Conservation (phyloP, 2,329 filamentous ascomycete genomes). For the Penicillium capsulatum region DNA sequence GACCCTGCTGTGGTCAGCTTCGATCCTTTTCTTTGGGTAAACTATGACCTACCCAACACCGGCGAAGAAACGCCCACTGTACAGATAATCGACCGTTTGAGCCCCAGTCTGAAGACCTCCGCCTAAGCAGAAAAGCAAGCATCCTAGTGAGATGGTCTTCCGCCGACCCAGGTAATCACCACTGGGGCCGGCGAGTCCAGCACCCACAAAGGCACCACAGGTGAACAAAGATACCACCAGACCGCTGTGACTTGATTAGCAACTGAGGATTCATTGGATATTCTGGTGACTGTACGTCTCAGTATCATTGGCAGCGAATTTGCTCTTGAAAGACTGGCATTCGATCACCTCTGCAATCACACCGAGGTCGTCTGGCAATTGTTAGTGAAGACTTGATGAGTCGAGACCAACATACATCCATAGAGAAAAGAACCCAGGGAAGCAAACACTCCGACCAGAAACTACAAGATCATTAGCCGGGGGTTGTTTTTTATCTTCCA, state of each 20-base stretch:
- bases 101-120: slow-evolving; percentile 71
- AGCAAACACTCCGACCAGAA: slow-evolving; percentile 56
- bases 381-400: no score
- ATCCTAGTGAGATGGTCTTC: slow-evolving; percentile 67
- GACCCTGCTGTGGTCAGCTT: slow-evolving; percentile 40
- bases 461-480: slow-evolving; percentile 35
- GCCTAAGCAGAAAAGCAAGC: slow-evolving; percentile 66
- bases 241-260: slow-evolving; percentile 48
- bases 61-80: slow-evolving; percentile 65
- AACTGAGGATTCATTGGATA: no score
- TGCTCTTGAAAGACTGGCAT: slow-evolving; percentile 33
- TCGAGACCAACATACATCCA: slow-evolving; percentile 41
- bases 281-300: slow-evolving; percentile 25
- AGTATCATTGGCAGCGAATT: slow-evolving; percentile 30
- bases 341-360: slow-evolving; percentile 57
- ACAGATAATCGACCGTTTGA: slow-evolving; percentile 56
- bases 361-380: slow-evolving; percentile 46
- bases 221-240: slow-evolving; percentile 76
- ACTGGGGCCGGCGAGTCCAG: slow-evolving; percentile 58
- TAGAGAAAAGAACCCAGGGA: slow-evolving; percentile 57
- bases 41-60: slow-evolving; percentile 44
- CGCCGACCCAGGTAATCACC: slow-evolving; percentile 66
- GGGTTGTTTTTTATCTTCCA: no score
- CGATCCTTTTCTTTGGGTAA: not conserved
- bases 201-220: slow-evolving; percentile 68